A percentile compares a stretch with the other conserved stretches of the same genome.
Conservation (phyloP, 2,329 filamentous ascomycete species). For the Ceratocystis eucalypticola region DNA sequence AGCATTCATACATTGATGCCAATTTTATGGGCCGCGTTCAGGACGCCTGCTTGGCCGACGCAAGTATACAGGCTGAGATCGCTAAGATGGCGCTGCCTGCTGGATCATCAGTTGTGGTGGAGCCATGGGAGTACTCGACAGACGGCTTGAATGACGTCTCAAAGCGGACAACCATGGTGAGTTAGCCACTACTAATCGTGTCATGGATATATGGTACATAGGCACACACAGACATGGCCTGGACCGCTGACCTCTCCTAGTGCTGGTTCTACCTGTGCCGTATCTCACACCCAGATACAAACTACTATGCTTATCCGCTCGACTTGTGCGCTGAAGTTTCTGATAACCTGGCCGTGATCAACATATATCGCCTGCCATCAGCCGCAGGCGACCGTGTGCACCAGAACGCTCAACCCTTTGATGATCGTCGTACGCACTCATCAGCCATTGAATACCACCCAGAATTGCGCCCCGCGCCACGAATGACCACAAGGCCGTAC, state of each 20-base stretch:
- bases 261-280: slow-evolving; percentile 30
- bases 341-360: slow-evolving; percentile 35
- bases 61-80: slow-evolving; percentile 32
- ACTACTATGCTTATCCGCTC: slow-evolving; percentile 45
- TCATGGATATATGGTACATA: too few relatives aligned
- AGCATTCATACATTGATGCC: slow-evolving; percentile 36
- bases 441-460: slow-evolving; percentile 25
- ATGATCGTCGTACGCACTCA: slow-evolving; percentile 5
- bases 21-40: slow-evolving; percentile 37
- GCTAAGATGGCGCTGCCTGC: slow-evolving; percentile 31
- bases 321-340: slow-evolving; percentile 40
- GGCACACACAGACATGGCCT: too few relatives aligned
- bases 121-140: slow-evolving; percentile 43
- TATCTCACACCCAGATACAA: slow-evolving; percentile 33
- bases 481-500: slow-evolving; percentile 28
- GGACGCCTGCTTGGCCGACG: slow-evolving; percentile 33
- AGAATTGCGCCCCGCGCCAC: slow-evolving; percentile 22
- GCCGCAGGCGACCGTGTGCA: slow-evolving; percentile 30
- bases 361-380: slow-evolving; percentile 36
- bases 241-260: slow-evolving; percentile 20
- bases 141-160: slow-evolving; percentile 40
- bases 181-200: slow-evolving; percentile 3
- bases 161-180: slow-evolving; percentile 36
- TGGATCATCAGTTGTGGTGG: slow-evolving; percentile 34
- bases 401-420: slow-evolving; percentile 29